A percentile compares a stretch with the other conserved stretches of the same genome.
phyloP scores from a whole-genome alignment of 441 rosid species.

The Cnidoscolus chayamansa region DNA sequence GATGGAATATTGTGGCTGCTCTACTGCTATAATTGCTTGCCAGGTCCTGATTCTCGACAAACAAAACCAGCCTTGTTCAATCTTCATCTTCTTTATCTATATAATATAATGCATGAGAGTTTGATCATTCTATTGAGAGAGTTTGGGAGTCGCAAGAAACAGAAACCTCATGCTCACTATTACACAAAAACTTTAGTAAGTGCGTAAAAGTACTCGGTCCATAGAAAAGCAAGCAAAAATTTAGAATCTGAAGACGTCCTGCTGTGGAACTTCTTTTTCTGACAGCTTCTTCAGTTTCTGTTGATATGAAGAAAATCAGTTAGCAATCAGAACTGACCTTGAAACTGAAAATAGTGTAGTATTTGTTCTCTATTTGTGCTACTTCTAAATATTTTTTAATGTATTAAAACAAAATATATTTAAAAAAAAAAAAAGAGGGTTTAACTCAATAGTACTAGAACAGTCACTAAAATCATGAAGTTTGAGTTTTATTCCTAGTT shows the following conservation, averaged over 20 bases:
- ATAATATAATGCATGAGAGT: background rate
- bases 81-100: slow-evolving; percentile 5
- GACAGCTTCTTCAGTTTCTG: slow-evolving; percentile 89
- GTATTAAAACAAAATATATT: background rate
- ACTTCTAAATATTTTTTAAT: background rate
- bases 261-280: slow-evolving; percentile 45
- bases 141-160: background rate
- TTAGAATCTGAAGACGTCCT: slow-evolving; percentile 33
- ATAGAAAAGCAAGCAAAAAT: background rate
- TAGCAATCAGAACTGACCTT: background rate
- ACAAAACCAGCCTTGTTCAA: background rate
- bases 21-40: background rate
- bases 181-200: background rate
- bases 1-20: background rate
- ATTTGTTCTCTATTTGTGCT: background rate
- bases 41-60: background rate
- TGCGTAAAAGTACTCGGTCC: background rate
- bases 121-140: background rate
- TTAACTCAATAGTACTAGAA: too few relatives aligned
- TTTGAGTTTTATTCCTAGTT: too few relatives aligned
- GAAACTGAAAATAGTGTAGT: background rate
- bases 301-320: slow-evolving; percentile 14
- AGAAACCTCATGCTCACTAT: background rate
- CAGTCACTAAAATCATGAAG: too few relatives aligned
- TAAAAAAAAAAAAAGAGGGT: background rate